Evolutionary conservation across 805 yeast genomes (phyloP), one percentile per base, ranked within the genome.

Genomic region (Huiozyma sinensis): DNA sequence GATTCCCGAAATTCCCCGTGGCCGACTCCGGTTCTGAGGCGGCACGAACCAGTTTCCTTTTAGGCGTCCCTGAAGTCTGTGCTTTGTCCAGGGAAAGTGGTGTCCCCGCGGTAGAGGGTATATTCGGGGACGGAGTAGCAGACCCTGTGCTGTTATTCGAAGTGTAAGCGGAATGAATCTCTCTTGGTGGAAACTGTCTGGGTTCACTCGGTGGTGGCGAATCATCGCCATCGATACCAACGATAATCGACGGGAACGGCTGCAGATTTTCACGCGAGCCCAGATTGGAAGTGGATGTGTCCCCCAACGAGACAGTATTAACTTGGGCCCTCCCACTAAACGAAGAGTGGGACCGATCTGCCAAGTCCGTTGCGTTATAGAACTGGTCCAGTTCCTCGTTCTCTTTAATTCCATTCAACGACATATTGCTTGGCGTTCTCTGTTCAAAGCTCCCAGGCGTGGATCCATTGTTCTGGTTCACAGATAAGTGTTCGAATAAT

Each of bases 331-430:
- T 17, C 4, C 24, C 24, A 17, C 24, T 17, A 17, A 17, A 17
- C 24, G 24, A 17, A 17, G 24, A 17, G 24, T 32, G 34, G 17
- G 8, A 4, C 27, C 27, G 10, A n/a, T 9, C 8, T 11, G 8
- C 9, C 27, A 10, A 7, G 17, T 34, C 37, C 11, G 17, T 34
- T 34, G 27, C 9, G 6, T 34, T n/a, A 12, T 34, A 13, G 37
- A 44, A 44, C 39, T 42, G 27, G 7, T 44, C 36, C 1, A 53
- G 47, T 44, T 53, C 57, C 37, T 54, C 61, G 41, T 65, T 62
- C 48, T 65, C 69, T 24, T 56, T 53, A 13, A 64, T 67, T 38
- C 60, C 60, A 45, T 57, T 57, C 33, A 65, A 50, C 0, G 70
- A 64, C 1, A 47, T 44, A 36, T 54, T 60, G 44, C 57, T 61